A percentile compares a stretch with the other conserved stretches of the same genome.
These are phyloP conservation scores for Leucoagaricus sp. DNA, from an alignment of 1,284 basidiomycete genomes.

Conservation along the genomic window DNA sequence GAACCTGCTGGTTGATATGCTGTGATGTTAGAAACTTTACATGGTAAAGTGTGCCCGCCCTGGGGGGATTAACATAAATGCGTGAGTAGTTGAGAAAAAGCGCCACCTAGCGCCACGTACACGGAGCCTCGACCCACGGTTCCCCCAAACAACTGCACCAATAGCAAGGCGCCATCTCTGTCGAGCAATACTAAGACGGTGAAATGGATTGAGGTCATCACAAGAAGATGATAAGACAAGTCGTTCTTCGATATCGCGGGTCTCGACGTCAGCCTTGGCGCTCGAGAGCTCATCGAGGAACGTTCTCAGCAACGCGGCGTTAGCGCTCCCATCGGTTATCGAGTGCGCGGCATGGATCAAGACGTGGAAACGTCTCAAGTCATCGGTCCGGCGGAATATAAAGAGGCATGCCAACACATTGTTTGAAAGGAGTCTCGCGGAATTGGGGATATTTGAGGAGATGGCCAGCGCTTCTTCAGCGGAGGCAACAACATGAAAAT, in stretches of 20 bases:
- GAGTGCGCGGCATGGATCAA: slow-evolving; percentile 45
- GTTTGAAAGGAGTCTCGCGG: slow-evolving; percentile 36
- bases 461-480: slow-evolving; percentile 31
- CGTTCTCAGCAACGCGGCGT: slow-evolving; percentile 39
- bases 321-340: slow-evolving; percentile 51
- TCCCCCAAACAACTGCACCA: slow-evolving; percentile 38
- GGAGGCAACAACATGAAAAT: slow-evolving; percentile 30
- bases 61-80: slow-evolving; percentile 24
- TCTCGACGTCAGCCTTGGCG: slow-evolving; percentile 20
- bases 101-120: slow-evolving; percentile 32
- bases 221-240: slow-evolving; percentile 41
- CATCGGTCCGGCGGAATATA: slow-evolving; percentile 36
- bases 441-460: slow-evolving; percentile 33
- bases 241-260: slow-evolving; percentile 36
- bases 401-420: slow-evolving; percentile 38
- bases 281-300: slow-evolving; percentile 46
- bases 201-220: slow-evolving; percentile 37
- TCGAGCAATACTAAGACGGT: slow-evolving; percentile 32
- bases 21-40: slow-evolving; percentile 37
- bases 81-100: slow-evolving; percentile 6
- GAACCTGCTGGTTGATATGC: slow-evolving; percentile 38
- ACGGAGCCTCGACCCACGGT: slow-evolving; percentile 33
- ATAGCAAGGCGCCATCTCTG: slow-evolving; percentile 52
- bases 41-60: slow-evolving; percentile 61
- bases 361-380: slow-evolving; percentile 37